These are phyloP conservation scores for Herpetospermum pedunculosum DNA, from an alignment of 306 rosid genomes.

Conservation along the genomic window DNA sequence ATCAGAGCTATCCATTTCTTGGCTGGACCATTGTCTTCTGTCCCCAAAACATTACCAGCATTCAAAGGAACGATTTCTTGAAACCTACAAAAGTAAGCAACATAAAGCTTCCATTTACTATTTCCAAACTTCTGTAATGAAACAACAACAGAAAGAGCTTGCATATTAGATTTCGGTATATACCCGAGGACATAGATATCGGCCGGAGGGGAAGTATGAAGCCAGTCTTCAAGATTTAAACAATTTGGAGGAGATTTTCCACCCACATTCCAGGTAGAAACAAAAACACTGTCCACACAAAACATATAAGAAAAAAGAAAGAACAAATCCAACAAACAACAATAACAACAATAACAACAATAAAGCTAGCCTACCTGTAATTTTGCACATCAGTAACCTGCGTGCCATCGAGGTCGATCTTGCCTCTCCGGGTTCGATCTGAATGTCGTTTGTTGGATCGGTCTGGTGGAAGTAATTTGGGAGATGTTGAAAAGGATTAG, in stretches of 20 bases:
- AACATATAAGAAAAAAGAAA: constrained; percentile 6
- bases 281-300: constrained; percentile 45
- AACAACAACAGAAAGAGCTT: not conserved
- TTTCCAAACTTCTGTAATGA: not conserved
- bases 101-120: not conserved
- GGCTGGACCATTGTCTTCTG: constrained; percentile 99
- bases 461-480: constrained; percentile 39
- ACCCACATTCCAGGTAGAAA: constrained; percentile 97
- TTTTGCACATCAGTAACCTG: constrained; percentile 59
- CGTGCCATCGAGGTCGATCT: constrained; percentile 50
- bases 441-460: constrained; percentile 54
- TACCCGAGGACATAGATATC: constrained; percentile 98
- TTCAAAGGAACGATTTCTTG: constrained; percentile 98
- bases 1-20: constrained; percentile 88
- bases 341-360: not conserved
- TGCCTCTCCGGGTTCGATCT: constrained; percentile 57
- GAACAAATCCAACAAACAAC: not conserved
- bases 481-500: not conserved
- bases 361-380: constrained; percentile 46
- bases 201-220: constrained; percentile 86
- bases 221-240: constrained; percentile 95
- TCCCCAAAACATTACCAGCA: constrained; percentile 97
- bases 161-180: not conserved
- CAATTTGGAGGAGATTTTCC: constrained; percentile 87
- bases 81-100: constrained; percentile 45